phyloP scores from a whole-genome alignment of 23 red algal species.

The Gracilaria gracilis region DNA sequence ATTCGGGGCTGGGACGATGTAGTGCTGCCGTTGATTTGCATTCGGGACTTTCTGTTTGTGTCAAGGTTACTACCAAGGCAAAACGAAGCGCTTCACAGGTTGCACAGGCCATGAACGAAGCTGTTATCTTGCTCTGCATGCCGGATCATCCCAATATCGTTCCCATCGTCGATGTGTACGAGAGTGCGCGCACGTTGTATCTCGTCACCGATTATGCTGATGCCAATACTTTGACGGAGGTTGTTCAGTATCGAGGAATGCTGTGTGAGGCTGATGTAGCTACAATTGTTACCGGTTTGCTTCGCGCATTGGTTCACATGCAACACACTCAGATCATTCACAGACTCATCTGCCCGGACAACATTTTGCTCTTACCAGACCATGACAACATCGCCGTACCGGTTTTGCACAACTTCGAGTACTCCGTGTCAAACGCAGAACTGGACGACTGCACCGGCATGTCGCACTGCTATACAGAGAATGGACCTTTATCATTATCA shows the following conservation, averaged over 20 bases:
- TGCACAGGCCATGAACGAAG: constrained; percentile 41
- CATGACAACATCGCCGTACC: not conserved
- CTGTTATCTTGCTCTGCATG: constrained; percentile 48
- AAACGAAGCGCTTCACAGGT: constrained; percentile 33
- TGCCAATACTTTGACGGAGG: constrained; percentile 34
- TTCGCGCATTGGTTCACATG: constrained; percentile 35
- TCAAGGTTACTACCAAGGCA: constrained; percentile 51
- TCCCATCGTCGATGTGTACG: constrained; percentile 53
- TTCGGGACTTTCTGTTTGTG: constrained; percentile 19
- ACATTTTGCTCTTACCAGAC: constrained; percentile 12
- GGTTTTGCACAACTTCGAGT: constrained; percentile 47
- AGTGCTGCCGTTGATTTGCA: constrained; percentile 40
- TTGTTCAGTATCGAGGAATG: constrained; percentile 24
- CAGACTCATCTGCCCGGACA: constrained; percentile 55
- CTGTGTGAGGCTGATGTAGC: constrained; percentile 61
- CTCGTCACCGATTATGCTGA: constrained; percentile 44
- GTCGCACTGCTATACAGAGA: not conserved
- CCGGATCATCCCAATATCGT: constrained; percentile 39
- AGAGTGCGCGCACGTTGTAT: constrained; percentile 44
- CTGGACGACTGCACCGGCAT: constrained; percentile 1
- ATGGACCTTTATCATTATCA: constrained; percentile 28
- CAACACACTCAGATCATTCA: constrained; percentile 34
- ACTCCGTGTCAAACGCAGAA: constrained; percentile 1
- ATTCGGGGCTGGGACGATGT: constrained; percentile 36
- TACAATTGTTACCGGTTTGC: constrained; percentile 21